Evolutionary conservation across 2,329 filamentous ascomycete species (phyloP).

Genomic region (Talaromyces sp.): DNA sequence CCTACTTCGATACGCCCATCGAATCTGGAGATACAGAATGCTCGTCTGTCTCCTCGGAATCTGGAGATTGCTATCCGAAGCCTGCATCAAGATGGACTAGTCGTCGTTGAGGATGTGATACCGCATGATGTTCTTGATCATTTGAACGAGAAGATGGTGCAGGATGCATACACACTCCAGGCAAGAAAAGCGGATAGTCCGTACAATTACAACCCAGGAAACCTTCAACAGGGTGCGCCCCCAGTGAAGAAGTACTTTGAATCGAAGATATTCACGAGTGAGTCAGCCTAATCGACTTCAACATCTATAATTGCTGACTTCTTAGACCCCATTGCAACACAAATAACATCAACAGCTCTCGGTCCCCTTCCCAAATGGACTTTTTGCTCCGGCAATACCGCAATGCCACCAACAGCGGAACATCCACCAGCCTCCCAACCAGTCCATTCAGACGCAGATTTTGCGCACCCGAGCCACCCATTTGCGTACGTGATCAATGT

Average conservation of each 20-base stretch:
- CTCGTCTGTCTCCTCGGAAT: conserved; percentile 48
- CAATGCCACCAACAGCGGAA: conserved; percentile 52
- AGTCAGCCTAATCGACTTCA: conserved; percentile 44
- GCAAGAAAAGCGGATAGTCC: conserved; percentile 31
- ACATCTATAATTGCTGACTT: conserved; percentile 43
- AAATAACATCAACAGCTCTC: conserved; percentile 49
- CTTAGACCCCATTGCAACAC: conserved; percentile 28
- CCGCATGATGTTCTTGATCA: conserved; percentile 53
- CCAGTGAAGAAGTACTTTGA: conserved; percentile 44
- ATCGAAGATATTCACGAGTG: conserved; percentile 42
- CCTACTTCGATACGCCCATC: conserved; percentile 44
- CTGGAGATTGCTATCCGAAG: conserved; percentile 56
- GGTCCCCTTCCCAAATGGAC: conserved; percentile 57
- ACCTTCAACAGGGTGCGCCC: conserved; percentile 60
- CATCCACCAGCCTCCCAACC: conserved; percentile 43
- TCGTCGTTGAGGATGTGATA: conserved; percentile 57
- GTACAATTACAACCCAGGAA: conserved; percentile 31
- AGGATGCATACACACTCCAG: conserved; percentile 60
- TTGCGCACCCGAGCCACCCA: conserved; percentile 54
- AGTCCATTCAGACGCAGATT: conserved; percentile 61
- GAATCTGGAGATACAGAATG: conserved; percentile 41
- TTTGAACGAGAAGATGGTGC: conserved; percentile 60
- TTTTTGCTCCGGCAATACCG: conserved; percentile 59
- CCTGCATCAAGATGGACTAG: conserved; percentile 55
- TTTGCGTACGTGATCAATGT: conserved; percentile 59